These are phyloP conservation scores for Drechslera avenae DNA, from an alignment of 2,329 filamentous ascomycete species.

Conservation along the genomic window DNA sequence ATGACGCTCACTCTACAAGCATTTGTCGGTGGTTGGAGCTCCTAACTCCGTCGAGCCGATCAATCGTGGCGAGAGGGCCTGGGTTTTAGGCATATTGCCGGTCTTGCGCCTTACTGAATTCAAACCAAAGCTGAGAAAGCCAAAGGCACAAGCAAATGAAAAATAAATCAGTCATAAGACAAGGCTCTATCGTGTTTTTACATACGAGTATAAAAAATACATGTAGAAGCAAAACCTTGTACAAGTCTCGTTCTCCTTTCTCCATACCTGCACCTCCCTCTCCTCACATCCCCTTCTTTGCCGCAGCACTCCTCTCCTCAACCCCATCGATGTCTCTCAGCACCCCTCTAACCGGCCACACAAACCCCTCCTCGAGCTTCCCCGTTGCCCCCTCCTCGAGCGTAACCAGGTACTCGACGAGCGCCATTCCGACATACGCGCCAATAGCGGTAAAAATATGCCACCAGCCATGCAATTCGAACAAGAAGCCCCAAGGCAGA, in stretches of 20 bases:
- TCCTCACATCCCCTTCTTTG: slow-evolving; percentile 15
- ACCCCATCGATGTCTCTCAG: slow-evolving; percentile 35
- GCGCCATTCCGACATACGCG: slow-evolving; percentile 51
- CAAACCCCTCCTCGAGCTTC: slow-evolving; percentile 41
- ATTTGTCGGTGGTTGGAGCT: background rate
- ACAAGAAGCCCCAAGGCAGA: slow-evolving; percentile 60
- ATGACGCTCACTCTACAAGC: slow-evolving; percentile 7
- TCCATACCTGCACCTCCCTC: background rate
- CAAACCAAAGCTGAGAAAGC: no score
- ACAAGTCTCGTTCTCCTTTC: no score
- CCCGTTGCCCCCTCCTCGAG: slow-evolving; percentile 35
- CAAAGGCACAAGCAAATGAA: no score
- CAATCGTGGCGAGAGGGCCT: slow-evolving; percentile 7
- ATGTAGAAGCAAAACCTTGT: background rate
- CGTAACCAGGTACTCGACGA: slow-evolving; percentile 46
- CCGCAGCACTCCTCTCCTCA: slow-evolving; percentile 13
- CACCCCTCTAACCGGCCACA: slow-evolving; percentile 43
- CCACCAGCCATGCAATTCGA: slow-evolving; percentile 70
- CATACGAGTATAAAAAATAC: no score
- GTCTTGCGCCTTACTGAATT: no score
- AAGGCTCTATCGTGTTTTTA: no score
- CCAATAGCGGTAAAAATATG: slow-evolving; percentile 64
- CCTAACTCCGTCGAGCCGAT: slow-evolving; percentile 11
- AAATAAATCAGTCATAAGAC: no score
- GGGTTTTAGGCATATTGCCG: slow-evolving; percentile 2